Percentiles rank a stretch among this genome's conserved stretches.
phyloP scores from a whole-genome alignment of 768 basidiomycete genomes.

The Agaricus subrufescens region DNA sequence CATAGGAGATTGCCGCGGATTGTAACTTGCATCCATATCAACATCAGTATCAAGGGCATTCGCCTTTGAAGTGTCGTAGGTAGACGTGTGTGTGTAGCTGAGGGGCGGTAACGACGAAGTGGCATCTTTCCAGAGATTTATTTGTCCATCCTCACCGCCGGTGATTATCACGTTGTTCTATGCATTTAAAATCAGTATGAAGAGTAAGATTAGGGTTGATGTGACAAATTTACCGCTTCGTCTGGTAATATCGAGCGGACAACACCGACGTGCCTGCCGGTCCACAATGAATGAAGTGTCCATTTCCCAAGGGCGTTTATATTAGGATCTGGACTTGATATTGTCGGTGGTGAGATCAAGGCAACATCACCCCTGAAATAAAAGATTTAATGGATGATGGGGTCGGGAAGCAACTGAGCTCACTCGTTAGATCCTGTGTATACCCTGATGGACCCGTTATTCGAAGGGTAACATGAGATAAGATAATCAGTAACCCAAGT shows the following conservation, averaged over 20 bases:
- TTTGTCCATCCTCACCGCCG: conserved; percentile 27
- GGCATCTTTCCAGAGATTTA: conserved; percentile 21
- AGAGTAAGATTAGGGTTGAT: neutral
- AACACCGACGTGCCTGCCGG: conserved; percentile 49
- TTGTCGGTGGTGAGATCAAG: conserved; percentile 33
- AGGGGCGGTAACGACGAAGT: too few species aligned
- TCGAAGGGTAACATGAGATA: conserved; percentile 43
- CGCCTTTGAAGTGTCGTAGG: too few species aligned
- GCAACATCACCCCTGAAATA: conserved; percentile 51
- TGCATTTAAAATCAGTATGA: neutral
- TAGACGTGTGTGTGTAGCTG: too few species aligned
- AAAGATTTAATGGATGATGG: neutral
- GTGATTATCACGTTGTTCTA: conserved; percentile 23
- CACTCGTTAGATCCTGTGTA: conserved; percentile 78
- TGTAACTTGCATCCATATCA: neutral
- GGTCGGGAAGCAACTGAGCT: conserved; percentile 13
- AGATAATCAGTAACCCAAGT: conserved; percentile 83
- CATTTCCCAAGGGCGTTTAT: conserved; percentile 36
- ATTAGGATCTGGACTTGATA: conserved; percentile 15
- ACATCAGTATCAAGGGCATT: neutral
- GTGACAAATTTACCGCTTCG: conserved; percentile 32
- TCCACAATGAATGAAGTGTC: conserved; percentile 49
- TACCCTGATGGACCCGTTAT: conserved; percentile 35
- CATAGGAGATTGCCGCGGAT: neutral
- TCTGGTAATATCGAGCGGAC: conserved; percentile 57